Percentiles rank a stretch among this genome's conserved stretches.
Conservation (phyloP, 2,329 filamentous ascomycete species). For the Colletotrichum gloeosporioides region DNA sequence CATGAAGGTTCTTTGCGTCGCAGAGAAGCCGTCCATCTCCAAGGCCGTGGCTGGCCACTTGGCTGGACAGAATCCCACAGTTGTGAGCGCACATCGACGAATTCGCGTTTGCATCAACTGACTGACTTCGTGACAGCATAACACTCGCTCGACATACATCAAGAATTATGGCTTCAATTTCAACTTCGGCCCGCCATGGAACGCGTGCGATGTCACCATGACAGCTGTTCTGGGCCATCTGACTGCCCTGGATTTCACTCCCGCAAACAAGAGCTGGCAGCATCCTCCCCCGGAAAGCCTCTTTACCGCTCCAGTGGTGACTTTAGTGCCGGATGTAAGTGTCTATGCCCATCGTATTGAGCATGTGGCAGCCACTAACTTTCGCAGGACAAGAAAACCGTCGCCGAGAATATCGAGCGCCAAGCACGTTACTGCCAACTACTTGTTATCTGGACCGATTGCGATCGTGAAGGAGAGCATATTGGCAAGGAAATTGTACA, state of each 20-base stretch:
- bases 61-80: conserved; percentile 74
- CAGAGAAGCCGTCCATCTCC: conserved; percentile 86
- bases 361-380: conserved; percentile 1
- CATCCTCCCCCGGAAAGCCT: conserved; percentile 79
- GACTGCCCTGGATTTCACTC: conserved; percentile 77
- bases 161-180: conserved; percentile 96
- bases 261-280: conserved; percentile 78
- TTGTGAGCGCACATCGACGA: conserved; percentile 57
- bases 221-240: conserved; percentile 92
- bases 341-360: background rate
- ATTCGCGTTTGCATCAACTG: background rate
- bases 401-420: conserved; percentile 84
- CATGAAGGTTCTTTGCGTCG: conserved; percentile 62
- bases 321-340: conserved; percentile 69
- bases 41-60: conserved; percentile 93
- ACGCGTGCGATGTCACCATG: conserved; percentile 86
- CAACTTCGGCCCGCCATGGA: conserved; percentile 82
- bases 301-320: conserved; percentile 80
- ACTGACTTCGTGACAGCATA: conserved; percentile 55
- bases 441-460: conserved; percentile 98
- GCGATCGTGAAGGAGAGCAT: conserved; percentile 95
- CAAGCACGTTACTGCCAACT: conserved; percentile 76
- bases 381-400: conserved; percentile 73
- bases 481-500: conserved; percentile 91
- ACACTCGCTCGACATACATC: conserved; percentile 76